Conservation (phyloP, 2,329 filamentous ascomycete species). For the Rhynchosporium graminicola region DNA sequence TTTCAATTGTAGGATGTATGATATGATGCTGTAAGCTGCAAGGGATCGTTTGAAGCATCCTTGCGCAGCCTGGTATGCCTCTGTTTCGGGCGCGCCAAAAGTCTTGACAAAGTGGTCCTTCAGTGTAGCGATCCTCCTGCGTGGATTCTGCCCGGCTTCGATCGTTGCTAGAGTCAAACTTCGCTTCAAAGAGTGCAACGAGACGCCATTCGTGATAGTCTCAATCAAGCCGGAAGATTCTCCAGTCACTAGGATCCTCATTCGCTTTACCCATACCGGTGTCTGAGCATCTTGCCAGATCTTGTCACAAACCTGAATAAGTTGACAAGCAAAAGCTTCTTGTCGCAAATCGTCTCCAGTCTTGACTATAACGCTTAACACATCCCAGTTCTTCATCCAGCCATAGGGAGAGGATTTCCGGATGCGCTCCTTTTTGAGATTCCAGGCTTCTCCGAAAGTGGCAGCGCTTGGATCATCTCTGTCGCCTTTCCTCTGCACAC, state of each 20-base stretch:
- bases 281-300: slow-evolving; percentile 76
- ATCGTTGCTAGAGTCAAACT: slow-evolving; percentile 76
- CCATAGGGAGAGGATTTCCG: slow-evolving; percentile 81
- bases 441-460: slow-evolving; percentile 85
- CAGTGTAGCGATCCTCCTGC: slow-evolving; percentile 75
- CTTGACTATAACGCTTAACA: slow-evolving; percentile 85
- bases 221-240: slow-evolving; percentile 84
- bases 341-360: slow-evolving; percentile 81
- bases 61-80: slow-evolving; percentile 69
- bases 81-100: slow-evolving; percentile 70
- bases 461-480: slow-evolving; percentile 83
- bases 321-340: slow-evolving; percentile 83
- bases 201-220: slow-evolving; percentile 86
- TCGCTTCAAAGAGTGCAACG: slow-evolving; percentile 81
- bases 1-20: slow-evolving; percentile 81
- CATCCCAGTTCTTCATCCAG: slow-evolving; percentile 88
- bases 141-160: slow-evolving; percentile 70
- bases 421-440: slow-evolving; percentile 80
- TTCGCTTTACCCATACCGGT: slow-evolving; percentile 84
- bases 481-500: slow-evolving; percentile 77
- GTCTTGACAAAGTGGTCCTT: slow-evolving; percentile 81
- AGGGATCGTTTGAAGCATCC: slow-evolving; percentile 81
- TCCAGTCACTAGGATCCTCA: slow-evolving; percentile 83
- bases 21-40: slow-evolving; percentile 83
- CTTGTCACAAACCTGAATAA: slow-evolving; percentile 78